These are phyloP conservation scores for Phyllosticta citrichinensis DNA, from an alignment of 2,329 filamentous ascomycete species.

Conservation along the genomic window DNA sequence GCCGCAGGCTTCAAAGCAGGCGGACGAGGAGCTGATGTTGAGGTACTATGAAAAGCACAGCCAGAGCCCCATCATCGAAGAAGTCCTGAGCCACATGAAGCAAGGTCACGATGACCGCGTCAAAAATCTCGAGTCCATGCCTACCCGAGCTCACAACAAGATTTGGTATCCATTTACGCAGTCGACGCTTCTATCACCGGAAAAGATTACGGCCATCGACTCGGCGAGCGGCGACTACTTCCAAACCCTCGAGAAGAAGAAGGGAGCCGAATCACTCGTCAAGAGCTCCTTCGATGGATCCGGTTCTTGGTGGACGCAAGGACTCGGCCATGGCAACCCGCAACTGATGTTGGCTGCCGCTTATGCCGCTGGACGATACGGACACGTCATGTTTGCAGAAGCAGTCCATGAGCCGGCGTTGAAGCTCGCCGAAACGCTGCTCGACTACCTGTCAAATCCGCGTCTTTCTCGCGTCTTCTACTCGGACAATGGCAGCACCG, in stretches of 20 bases:
- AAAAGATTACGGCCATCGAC: conserved; percentile 65
- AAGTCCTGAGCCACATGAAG: conserved; percentile 43
- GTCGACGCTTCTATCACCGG: conserved; percentile 51
- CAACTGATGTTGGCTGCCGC: conserved; percentile 63
- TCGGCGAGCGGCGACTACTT: conserved; percentile 74
- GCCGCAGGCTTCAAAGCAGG: conserved; percentile 31
- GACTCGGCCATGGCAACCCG: conserved; percentile 69
- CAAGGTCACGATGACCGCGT: conserved; percentile 48
- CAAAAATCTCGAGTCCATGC: conserved; percentile 50
- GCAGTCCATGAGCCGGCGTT: conserved; percentile 72
- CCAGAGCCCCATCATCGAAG: conserved; percentile 28
- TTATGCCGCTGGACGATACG: conserved; percentile 73
- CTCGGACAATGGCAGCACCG: conserved; percentile 76
- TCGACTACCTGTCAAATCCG: conserved; percentile 51
- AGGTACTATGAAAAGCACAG: conserved; percentile 51
- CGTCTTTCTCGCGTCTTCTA: conserved; percentile 66
- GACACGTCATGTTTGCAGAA: conserved; percentile 80
- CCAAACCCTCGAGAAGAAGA: conserved; percentile 41
- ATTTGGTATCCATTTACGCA: conserved; percentile 90
- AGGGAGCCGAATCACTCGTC: conserved; percentile 24
- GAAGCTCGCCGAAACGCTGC: conserved; percentile 53
- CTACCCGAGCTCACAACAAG: conserved; percentile 46
- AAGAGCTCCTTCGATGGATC: conserved; percentile 70
- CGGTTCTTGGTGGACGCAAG: conserved; percentile 88
- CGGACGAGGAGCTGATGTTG: conserved; percentile 47